phyloP scores from a whole-genome alignment of 1,284 basidiomycete species.

The Ganoderma lingzhi region DNA sequence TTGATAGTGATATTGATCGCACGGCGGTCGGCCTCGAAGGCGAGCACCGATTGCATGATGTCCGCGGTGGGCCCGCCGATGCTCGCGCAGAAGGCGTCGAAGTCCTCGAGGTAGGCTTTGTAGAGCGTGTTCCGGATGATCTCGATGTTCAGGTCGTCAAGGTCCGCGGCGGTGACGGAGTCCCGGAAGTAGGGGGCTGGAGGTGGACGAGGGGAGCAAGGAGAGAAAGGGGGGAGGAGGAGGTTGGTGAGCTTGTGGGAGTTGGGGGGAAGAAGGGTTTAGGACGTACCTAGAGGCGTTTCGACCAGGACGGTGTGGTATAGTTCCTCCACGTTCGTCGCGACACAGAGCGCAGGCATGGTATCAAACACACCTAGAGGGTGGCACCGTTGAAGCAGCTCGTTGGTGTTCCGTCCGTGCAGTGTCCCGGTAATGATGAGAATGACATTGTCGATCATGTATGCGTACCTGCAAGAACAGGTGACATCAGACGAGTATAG shows the following conservation, averaged over 20 bases:
- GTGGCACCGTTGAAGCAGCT: conserved; percentile 96
- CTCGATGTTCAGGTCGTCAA: conserved; percentile 99
- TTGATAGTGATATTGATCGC: conserved; percentile 99
- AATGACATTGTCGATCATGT: conserved; percentile 99
- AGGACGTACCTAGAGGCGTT: conserved; percentile 87
- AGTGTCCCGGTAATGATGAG: conserved; percentile 97
- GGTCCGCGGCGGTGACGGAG: conserved; percentile 93
- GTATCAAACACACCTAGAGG: conserved; percentile 98
- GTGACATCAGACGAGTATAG: neutral
- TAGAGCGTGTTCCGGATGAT: conserved; percentile 99
- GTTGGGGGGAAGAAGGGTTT: conserved; percentile 1
- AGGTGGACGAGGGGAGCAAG: conserved; percentile 12
- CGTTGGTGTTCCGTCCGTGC: conserved; percentile 97
- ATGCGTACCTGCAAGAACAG: conserved; percentile 77
- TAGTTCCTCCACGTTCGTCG: conserved; percentile 98
- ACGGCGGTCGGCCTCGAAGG: conserved; percentile 97
- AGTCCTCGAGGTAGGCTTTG: conserved; percentile 99
- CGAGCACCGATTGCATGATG: conserved; percentile 89
- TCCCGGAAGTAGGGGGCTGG: conserved; percentile 97
- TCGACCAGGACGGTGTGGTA: conserved; percentile 98
- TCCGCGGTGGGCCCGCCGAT: conserved; percentile 89
- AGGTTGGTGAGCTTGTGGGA: neutral
- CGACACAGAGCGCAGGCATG: conserved; percentile 98
- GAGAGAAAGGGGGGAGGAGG: neutral
- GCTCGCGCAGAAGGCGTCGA: conserved; percentile 84